phyloP scores from a whole-genome alignment of 1,139 yeast genomes.

The Candida freyschussii region DNA sequence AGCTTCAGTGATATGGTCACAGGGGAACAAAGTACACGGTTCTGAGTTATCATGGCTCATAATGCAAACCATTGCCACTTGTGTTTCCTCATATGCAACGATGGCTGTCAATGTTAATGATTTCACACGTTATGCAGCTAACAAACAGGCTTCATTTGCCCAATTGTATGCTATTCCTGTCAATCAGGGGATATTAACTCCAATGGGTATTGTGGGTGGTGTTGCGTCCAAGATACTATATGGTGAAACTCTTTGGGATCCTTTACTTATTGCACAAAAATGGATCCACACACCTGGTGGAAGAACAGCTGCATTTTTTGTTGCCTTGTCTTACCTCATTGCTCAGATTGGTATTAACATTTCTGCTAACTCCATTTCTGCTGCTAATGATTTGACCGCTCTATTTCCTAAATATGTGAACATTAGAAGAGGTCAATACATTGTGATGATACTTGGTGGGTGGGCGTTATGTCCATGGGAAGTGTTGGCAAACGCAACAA shows the following conservation, averaged over 20 bases:
- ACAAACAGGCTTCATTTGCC: conserved; percentile 10
- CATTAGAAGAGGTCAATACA: conserved; percentile 23
- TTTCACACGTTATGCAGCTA: conserved; percentile 11
- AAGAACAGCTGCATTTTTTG: conserved; percentile 13
- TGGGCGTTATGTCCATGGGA: conserved; percentile 38
- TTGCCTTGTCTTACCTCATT: conserved; percentile 10
- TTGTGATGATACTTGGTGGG: conserved; percentile 30
- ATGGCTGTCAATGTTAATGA: conserved; percentile 15
- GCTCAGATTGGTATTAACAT: conserved; percentile 16
- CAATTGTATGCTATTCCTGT: conserved; percentile 14
- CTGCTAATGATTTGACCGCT: conserved; percentile 13
- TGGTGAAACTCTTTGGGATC: conserved; percentile 13
- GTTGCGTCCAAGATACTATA: conserved; percentile 12
- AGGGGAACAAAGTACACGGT: conserved; percentile 6
- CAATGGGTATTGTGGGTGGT: conserved; percentile 16
- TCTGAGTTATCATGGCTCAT: conserved; percentile 6
- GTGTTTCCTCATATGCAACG: conserved; percentile 10
- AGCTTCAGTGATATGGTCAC: conserved; percentile 8
- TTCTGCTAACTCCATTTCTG: conserved; percentile 14
- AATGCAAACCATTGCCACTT: conserved; percentile 9
- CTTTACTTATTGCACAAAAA: conserved; percentile 10
- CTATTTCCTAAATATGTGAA: conserved; percentile 13
- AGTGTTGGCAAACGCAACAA: conserved; percentile 32
- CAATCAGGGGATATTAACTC: conserved; percentile 11
- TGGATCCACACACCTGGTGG: conserved; percentile 15